Conservation (phyloP, 2,329 filamentous ascomycete genomes). For the Phialophora verrucosa region DNA sequence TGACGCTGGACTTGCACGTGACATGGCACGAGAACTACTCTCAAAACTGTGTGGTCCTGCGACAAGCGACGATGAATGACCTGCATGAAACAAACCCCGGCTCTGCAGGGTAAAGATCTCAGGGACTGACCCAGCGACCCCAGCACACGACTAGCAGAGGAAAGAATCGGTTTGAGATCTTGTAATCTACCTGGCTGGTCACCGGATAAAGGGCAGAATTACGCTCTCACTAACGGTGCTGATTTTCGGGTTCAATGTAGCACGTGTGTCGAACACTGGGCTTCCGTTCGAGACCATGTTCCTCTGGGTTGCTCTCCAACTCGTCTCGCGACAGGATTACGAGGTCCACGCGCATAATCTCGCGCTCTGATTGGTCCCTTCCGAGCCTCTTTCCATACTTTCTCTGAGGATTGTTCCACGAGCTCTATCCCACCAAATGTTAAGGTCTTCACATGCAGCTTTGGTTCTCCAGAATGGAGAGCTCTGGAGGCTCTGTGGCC, state of each 20-base stretch:
- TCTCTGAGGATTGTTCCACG: slow-evolving; percentile 16
- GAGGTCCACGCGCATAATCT: slow-evolving; percentile 23
- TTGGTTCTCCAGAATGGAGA: slow-evolving; percentile 8
- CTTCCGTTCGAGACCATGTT: slow-evolving; percentile 26
- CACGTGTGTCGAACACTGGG: slow-evolving; percentile 24
- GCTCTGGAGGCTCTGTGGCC: slow-evolving; percentile 8
- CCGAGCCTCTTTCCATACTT: slow-evolving; percentile 6
- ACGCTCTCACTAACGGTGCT: neutral
- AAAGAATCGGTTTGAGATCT: slow-evolving; percentile 10
- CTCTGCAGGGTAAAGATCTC: neutral
- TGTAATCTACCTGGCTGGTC: slow-evolving; percentile 2
- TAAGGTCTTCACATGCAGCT: slow-evolving; percentile 14
- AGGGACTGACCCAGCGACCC: neutral
- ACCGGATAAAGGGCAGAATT: slow-evolving; percentile 2
- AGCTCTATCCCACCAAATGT: slow-evolving; percentile 21
- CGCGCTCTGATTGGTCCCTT: slow-evolving; percentile 24
- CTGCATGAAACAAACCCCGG: slow-evolving; percentile 17
- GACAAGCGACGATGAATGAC: slow-evolving; percentile 19
- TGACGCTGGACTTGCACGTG: slow-evolving; percentile 31
- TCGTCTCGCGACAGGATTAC: slow-evolving; percentile 8
- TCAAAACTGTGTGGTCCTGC: slow-evolving; percentile 22
- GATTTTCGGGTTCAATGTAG: slow-evolving; percentile 7
- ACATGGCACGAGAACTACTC: slow-evolving; percentile 22
- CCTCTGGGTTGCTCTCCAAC: slow-evolving; percentile 4
- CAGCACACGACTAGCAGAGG: neutral